Evolutionary conservation across 345 rosid genomes (phyloP).

Genomic region (Linum trigynum): DNA sequence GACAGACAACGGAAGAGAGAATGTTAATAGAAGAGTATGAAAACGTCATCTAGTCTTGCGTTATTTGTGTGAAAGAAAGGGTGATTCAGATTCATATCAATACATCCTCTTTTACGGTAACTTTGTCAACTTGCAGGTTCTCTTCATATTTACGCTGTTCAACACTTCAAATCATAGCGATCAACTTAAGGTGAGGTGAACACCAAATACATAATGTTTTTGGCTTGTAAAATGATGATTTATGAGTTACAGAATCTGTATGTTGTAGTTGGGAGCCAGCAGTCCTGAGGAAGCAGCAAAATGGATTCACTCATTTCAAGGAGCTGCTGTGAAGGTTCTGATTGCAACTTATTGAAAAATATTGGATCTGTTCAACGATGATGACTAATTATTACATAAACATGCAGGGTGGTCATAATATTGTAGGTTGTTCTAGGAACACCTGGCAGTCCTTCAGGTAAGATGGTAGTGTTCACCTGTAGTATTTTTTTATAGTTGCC

Average conservation of each 20-base stretch:
- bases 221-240: conserved; percentile 13
- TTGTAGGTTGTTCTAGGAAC: conserved; percentile 47
- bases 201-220: neutral
- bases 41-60: conserved; percentile 3
- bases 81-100: neutral
- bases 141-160: conserved; percentile 77
- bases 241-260: conserved; percentile 22
- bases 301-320: conserved; percentile 83
- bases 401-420: conserved; percentile 47
- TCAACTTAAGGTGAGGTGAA: conserved; percentile 79
- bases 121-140: conserved; percentile 45
- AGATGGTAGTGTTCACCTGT: neutral
- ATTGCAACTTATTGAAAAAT: conserved; percentile 8
- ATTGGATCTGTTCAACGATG: conserved; percentile 1
- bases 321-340: conserved; percentile 66
- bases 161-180: conserved; percentile 82
- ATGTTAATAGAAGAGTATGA: conserved; percentile 79
- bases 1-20: conserved; percentile 87
- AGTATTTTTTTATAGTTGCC: neutral
- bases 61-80: neutral
- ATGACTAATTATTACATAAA: conserved; percentile 18
- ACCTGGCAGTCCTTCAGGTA: conserved; percentile 71
- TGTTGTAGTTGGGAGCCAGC: conserved; percentile 74
- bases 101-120: conserved; percentile 4
- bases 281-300: conserved; percentile 94